Percentiles rank a stretch among this genome's conserved stretches.
These are phyloP conservation scores for Phytophthora foliorum DNA, from an alignment of 352 stramenopile species.

Conservation along the genomic window DNA sequence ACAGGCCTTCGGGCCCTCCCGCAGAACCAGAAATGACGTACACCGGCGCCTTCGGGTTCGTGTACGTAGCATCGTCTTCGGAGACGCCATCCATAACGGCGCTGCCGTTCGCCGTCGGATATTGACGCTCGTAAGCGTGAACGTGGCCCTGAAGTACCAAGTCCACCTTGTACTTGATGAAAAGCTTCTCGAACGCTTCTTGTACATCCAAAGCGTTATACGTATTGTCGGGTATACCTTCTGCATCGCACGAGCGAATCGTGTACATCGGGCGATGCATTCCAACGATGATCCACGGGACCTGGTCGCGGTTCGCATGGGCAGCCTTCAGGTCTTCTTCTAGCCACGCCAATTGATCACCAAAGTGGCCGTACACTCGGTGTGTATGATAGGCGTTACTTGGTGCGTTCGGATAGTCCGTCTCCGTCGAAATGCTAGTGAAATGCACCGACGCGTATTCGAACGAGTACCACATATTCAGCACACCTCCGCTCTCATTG, in stretches of 20 bases:
- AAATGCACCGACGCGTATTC: conserved; percentile 69
- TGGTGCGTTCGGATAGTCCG: conserved; percentile 45
- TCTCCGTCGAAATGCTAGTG: conserved; percentile 77
- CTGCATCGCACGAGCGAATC: conserved; percentile 32
- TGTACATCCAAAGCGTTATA: conserved; percentile 43
- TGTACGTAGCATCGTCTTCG: conserved; percentile 41
- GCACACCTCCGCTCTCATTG: conserved; percentile 37
- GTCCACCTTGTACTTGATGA: conserved; percentile 72
- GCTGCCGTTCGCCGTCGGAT: conserved; percentile 40
- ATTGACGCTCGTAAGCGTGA: conserved; percentile 61
- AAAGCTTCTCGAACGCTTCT: conserved; percentile 60
- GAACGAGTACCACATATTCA: conserved; percentile 61
- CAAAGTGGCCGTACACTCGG: conserved; percentile 41
- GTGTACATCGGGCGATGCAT: conserved; percentile 70
- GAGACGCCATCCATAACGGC: conserved; percentile 51
- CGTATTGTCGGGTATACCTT: conserved; percentile 18
- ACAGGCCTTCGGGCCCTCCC: conserved; percentile 42
- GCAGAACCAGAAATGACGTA: conserved; percentile 56
- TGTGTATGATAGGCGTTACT: conserved; percentile 43
- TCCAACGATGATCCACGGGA: conserved; percentile 62
- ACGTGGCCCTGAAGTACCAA: conserved; percentile 58
- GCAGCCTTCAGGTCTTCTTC: conserved; percentile 58
- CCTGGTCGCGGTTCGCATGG: conserved; percentile 45
- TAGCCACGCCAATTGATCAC: conserved; percentile 60
- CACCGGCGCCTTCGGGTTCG: conserved; percentile 57